These are phyloP conservation scores for Leucocoprinus birnbaumii DNA, from an alignment of 768 basidiomycete species.

Conservation along the genomic window DNA sequence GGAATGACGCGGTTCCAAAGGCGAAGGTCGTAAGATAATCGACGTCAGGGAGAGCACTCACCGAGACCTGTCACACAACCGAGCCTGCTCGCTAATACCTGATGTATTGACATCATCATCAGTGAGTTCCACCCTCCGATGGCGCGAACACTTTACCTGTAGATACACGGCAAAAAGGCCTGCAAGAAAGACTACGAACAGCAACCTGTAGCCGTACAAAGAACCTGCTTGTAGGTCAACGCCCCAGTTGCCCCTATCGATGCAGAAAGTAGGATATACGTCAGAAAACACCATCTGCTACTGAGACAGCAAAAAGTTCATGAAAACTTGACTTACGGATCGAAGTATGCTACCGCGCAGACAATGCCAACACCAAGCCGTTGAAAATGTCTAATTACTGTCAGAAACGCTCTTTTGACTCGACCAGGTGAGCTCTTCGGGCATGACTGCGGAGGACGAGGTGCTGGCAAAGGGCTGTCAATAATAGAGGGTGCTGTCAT, in stretches of 20 bases:
- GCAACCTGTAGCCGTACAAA: conserved; percentile 77
- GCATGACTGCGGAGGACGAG: conserved; percentile 6
- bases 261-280: not conserved
- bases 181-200: conserved; percentile 83
- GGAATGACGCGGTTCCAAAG: too few relatives aligned
- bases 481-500: conserved; percentile 25
- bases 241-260: conserved; percentile 77
- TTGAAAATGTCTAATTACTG: conserved; percentile 47
- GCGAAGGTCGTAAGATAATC: not conserved
- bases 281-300: not conserved
- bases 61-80: conserved; percentile 83
- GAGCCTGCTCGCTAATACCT: conserved; percentile 77
- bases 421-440: conserved; percentile 14
- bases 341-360: conserved; percentile 86
- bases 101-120: not conserved
- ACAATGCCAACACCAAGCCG: conserved; percentile 85
- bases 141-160: conserved; percentile 46
- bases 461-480: conserved; percentile 10
- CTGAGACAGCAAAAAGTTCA: conserved; percentile 1
- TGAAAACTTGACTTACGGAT: conserved; percentile 57
- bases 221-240: conserved; percentile 89
- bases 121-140: not conserved
- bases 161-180: conserved; percentile 82
- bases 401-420: conserved; percentile 27
- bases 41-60: conserved; percentile 27